Conservation (phyloP, 805 yeast genomes). For the Yamadazyma scolyti region DNA sequence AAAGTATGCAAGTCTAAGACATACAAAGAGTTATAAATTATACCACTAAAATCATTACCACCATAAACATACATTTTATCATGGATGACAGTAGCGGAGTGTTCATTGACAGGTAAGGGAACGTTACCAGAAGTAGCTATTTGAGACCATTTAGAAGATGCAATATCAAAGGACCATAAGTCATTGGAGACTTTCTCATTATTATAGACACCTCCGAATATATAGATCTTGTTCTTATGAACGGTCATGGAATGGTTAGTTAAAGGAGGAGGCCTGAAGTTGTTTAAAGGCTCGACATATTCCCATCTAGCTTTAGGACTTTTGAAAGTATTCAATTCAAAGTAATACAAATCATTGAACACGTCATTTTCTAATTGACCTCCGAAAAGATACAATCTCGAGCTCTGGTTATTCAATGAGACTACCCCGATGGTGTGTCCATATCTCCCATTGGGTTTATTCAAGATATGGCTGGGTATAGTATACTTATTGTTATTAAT, state of each 20-base stretch:
- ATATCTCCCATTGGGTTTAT: slow-evolving; percentile 86
- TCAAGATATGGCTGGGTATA: slow-evolving; percentile 40
- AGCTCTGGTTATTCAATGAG: slow-evolving; percentile 41
- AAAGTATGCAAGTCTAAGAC: slow-evolving; percentile 72
- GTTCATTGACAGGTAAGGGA: slow-evolving; percentile 91
- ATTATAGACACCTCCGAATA: slow-evolving; percentile 83
- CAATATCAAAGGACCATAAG: slow-evolving; percentile 77
- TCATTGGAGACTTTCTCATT: slow-evolving; percentile 70
- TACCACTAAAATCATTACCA: slow-evolving; percentile 77
- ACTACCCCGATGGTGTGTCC: slow-evolving; percentile 89
- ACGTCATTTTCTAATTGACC: slow-evolving; percentile 87
- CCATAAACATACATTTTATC: slow-evolving; percentile 84
- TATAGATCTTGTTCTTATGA: slow-evolving; percentile 70
- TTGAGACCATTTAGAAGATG: slow-evolving; percentile 63
- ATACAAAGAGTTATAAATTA: slow-evolving; percentile 59
- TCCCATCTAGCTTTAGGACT: slow-evolving; percentile 86
- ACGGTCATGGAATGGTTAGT: slow-evolving; percentile 89
- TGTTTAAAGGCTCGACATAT: slow-evolving; percentile 50
- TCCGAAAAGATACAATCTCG: slow-evolving; percentile 78
- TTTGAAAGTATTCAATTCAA: slow-evolving; percentile 83
- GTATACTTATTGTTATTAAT: slow-evolving; percentile 43
- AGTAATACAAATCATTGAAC: slow-evolving; percentile 80
- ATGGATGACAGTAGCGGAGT: slow-evolving; percentile 75
- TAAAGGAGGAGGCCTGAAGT: slow-evolving; percentile 68
- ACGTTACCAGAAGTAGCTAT: slow-evolving; percentile 64